Percentiles rank a stretch among this genome's conserved stretches.
Evolutionary conservation across 768 basidiomycete species (phyloP).

Genomic region (Tricholoma bakamatsutake): DNA sequence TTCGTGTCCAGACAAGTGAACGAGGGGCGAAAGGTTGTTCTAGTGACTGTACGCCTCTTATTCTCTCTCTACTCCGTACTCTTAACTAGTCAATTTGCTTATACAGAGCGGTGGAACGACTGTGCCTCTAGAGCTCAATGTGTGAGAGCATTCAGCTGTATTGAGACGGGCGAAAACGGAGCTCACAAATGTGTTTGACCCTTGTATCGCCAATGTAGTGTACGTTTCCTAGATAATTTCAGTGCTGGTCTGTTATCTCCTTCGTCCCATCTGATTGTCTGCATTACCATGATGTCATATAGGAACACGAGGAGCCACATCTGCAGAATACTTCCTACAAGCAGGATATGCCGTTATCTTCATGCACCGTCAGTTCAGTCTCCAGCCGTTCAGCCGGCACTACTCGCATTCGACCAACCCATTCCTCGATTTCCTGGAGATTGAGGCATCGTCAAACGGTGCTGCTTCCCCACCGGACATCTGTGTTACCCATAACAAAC

Average conservation of each 20-base stretch:
- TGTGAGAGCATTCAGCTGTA: conserved; percentile 64
- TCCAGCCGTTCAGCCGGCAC: conserved; percentile 95
- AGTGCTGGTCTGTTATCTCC: conserved; percentile 68
- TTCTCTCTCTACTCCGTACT: conserved; percentile 1
- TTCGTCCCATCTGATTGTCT: conserved; percentile 1
- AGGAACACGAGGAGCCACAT: conserved; percentile 96
- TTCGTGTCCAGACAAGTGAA: conserved; percentile 69
- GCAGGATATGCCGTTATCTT: conserved; percentile 97
- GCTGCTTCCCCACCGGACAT: conserved; percentile 41
- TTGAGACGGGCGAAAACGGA: conserved; percentile 15
- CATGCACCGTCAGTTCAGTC: conserved; percentile 96
- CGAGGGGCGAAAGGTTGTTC: conserved; percentile 70
- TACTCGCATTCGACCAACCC: conserved; percentile 98
- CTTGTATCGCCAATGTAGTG: conserved; percentile 45
- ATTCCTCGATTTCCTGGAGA: conserved; percentile 91
- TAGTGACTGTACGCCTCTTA: conserved; percentile 76
- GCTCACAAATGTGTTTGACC: conserved; percentile 18
- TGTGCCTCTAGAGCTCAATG: conserved; percentile 96
- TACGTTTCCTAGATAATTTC: conserved; percentile 98
- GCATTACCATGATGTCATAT: conserved; percentile 1
- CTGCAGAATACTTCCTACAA: conserved; percentile 95
- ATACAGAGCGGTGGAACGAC: conserved; percentile 94
- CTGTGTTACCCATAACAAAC: conserved; percentile 60
- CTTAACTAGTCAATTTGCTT: conserved; percentile 7
- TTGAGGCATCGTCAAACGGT: conserved; percentile 32